Conservation (phyloP, 1,139 yeast genomes). For the Yarrowia galli region DNA sequence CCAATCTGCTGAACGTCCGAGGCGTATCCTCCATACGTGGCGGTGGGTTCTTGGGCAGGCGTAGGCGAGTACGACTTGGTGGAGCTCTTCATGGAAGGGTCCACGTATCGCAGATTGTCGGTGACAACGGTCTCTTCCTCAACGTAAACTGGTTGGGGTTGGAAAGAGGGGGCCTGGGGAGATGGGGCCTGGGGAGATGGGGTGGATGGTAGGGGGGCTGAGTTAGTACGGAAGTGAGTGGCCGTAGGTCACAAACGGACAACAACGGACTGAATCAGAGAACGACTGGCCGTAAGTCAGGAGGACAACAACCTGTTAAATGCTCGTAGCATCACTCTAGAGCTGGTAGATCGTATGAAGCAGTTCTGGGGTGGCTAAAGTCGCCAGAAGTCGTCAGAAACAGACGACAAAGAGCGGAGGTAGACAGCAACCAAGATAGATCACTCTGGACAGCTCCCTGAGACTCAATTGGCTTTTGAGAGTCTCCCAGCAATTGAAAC, state of each 20-base stretch:
- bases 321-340: no score
- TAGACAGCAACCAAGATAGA: no score
- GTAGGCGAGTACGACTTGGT: slow-evolving; percentile 10
- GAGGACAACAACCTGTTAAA: not conserved
- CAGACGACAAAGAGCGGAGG: no score
- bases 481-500: no score
- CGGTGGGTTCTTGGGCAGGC: slow-evolving; percentile 23
- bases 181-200: slow-evolving; percentile 25
- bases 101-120: slow-evolving; percentile 28
- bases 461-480: no score
- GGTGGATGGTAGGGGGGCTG: slow-evolving; percentile 25
- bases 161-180: not conserved
- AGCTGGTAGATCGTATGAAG: no score
- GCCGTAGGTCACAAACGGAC: not conserved
- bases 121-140: slow-evolving; percentile 13
- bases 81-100: not conserved
- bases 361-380: no score
- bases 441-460: no score
- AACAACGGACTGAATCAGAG: not conserved
- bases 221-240: slow-evolving; percentile 2
- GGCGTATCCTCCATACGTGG: slow-evolving; percentile 22
- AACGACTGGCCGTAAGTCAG: not conserved
- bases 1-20: slow-evolving; percentile 28
- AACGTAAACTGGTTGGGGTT: not conserved
- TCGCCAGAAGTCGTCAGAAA: no score